phyloP scores from a whole-genome alignment of 164 flowering plant genomes.

The Aristolochia fimbriata region DNA sequence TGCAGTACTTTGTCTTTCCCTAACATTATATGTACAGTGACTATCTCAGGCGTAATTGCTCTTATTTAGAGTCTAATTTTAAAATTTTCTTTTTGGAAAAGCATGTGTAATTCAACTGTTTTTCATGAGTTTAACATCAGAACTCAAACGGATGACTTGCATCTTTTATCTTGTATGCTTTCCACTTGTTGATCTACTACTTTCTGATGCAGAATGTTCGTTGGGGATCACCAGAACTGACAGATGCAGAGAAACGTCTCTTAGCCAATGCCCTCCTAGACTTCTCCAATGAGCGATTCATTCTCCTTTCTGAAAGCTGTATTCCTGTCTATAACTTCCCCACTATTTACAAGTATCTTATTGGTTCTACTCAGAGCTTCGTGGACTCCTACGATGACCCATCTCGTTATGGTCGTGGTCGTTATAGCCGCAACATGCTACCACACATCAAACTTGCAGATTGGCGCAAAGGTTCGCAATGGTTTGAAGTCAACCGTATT shows the following conservation, averaged over 20 bases:
- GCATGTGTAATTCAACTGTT: no score
- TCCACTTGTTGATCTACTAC: neutral
- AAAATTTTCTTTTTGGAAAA: no score
- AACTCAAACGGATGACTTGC: no score
- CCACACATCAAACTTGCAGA: slow-evolving; percentile 56
- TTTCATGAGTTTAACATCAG: no score
- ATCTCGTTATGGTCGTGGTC: slow-evolving; percentile 78
- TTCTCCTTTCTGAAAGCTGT: slow-evolving; percentile 88
- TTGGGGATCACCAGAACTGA: slow-evolving; percentile 57
- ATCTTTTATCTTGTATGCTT: neutral
- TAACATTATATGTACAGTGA: no score
- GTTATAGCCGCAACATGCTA: slow-evolving; percentile 63
- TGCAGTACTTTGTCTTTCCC: no score
- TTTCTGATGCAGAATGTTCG: slow-evolving; percentile 40
- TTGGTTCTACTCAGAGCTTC: slow-evolving; percentile 46
- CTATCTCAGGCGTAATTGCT: no score
- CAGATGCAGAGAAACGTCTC: slow-evolving; percentile 78
- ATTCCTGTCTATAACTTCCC: slow-evolving; percentile 64
- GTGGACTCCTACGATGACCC: slow-evolving; percentile 80
- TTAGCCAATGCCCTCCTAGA: slow-evolving; percentile 84
- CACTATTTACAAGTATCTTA: slow-evolving; percentile 64
- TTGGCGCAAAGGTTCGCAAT: slow-evolving; percentile 95
- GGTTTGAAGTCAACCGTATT: slow-evolving; percentile 66
- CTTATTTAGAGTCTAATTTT: no score
- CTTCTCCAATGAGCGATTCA: slow-evolving; percentile 78